phyloP scores from a whole-genome alignment of 164 flowering plant species.

The Sedum album region DNA sequence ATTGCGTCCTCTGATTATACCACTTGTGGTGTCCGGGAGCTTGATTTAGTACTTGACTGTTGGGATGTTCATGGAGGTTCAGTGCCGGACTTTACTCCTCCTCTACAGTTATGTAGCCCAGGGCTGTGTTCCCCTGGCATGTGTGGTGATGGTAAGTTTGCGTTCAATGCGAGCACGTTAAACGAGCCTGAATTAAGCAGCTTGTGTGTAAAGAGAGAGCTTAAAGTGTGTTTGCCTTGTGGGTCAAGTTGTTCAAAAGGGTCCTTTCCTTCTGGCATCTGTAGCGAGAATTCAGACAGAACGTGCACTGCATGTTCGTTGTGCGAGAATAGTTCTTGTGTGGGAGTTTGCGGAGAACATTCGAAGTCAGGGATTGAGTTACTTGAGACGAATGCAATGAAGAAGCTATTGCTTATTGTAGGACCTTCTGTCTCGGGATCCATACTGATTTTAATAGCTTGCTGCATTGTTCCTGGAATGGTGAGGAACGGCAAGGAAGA shows the following conservation, averaged over 20 bases:
- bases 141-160: constrained; percentile 50
- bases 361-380: constrained; percentile 26
- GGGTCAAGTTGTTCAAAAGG: constrained; percentile 66
- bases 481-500: neutral
- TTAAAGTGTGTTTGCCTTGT: constrained; percentile 74
- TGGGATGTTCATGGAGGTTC: constrained; percentile 44
- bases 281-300: constrained; percentile 52
- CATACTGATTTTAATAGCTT: neutral
- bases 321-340: constrained; percentile 86
- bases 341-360: constrained; percentile 42
- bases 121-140: constrained; percentile 54
- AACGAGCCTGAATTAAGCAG: constrained; percentile 62
- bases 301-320: constrained; percentile 83
- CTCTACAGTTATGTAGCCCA: constrained; percentile 77
- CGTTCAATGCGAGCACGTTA: constrained; percentile 72
- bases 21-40: constrained; percentile 77
- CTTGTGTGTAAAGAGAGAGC: constrained; percentile 51
- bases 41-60: constrained; percentile 70
- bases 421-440: constrained; percentile 30
- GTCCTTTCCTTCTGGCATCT: constrained; percentile 61
- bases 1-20: constrained; percentile 65
- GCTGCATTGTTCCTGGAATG: neutral
- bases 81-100: constrained; percentile 47
- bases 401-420: constrained; percentile 27
- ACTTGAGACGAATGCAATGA: constrained; percentile 9